Conservation (phyloP, 2,329 filamentous ascomycete genomes). For the Fusarium bulbicola region DNA sequence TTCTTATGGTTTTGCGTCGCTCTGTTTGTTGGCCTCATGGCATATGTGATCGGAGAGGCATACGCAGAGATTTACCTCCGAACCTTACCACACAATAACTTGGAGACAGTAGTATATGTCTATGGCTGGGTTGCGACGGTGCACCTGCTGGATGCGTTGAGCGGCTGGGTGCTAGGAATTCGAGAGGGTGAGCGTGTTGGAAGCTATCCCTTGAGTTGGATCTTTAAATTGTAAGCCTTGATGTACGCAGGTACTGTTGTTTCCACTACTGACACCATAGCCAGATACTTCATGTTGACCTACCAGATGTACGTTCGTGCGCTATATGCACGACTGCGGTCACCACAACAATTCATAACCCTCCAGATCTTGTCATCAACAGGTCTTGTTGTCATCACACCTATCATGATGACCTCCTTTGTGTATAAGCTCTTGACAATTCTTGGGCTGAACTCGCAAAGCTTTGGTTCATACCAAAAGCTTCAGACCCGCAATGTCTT, state of each 20-base stretch:
- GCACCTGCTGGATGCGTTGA: slow-evolving; percentile 70
- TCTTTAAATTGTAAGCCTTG: slow-evolving; percentile 70
- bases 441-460: slow-evolving; percentile 65
- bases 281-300: slow-evolving; percentile 70
- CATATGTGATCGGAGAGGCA: slow-evolving; percentile 73
- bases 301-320: slow-evolving; percentile 78
- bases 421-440: slow-evolving; percentile 65
- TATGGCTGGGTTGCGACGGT: slow-evolving; percentile 76
- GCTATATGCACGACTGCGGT: slow-evolving; percentile 73
- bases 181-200: slow-evolving; percentile 73
- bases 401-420: slow-evolving; percentile 68
- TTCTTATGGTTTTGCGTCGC: slow-evolving; percentile 76
- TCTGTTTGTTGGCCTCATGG: slow-evolving; percentile 68
- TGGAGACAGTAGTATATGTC: slow-evolving; percentile 74
- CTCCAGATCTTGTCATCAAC: slow-evolving; percentile 72
- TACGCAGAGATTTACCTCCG: slow-evolving; percentile 75
- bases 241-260: not conserved
- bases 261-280: slow-evolving; percentile 16
- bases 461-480: slow-evolving; percentile 72
- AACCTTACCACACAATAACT: slow-evolving; percentile 71
- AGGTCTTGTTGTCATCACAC: slow-evolving; percentile 69
- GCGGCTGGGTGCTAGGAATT: slow-evolving; percentile 73
- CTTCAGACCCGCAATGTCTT: slow-evolving; percentile 73
- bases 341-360: slow-evolving; percentile 70
- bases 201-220: slow-evolving; percentile 75